Conservation (phyloP, 1,284 basidiomycete species). For the Heterobasidion occidentale region DNA sequence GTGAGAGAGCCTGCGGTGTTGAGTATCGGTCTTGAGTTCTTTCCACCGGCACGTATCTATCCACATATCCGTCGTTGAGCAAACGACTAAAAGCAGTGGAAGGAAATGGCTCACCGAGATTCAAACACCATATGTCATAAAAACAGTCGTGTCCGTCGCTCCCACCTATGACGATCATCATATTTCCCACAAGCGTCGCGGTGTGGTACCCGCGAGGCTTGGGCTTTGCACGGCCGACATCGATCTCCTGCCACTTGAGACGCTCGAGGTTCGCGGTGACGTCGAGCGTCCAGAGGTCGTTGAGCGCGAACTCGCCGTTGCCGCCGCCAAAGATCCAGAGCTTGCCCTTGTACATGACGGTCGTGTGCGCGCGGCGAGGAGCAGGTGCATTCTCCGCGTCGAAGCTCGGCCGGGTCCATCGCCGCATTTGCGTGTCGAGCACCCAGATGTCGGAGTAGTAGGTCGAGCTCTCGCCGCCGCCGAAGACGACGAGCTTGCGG, state of each 20-base stretch:
- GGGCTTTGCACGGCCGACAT: conserved; percentile 45
- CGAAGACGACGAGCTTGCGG: conserved; percentile 67
- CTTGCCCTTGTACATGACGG: conserved; percentile 66
- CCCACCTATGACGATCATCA: conserved; percentile 80
- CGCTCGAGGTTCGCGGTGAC: conserved; percentile 36
- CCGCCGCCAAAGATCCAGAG: conserved; percentile 91
- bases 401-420: conserved; percentile 48
- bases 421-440: conserved; percentile 70
- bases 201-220: conserved; percentile 85
- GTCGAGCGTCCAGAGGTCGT: conserved; percentile 87
- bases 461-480: conserved; percentile 74
- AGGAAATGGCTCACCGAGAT: conserved; percentile 54
- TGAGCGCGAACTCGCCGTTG: conserved; percentile 81
- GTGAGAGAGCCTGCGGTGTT: conserved; percentile 76
- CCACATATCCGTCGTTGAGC: neutral
- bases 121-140: conserved; percentile 81
- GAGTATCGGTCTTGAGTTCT: conserved; percentile 43
- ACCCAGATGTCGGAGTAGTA: conserved; percentile 78
- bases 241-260: conserved; percentile 59
- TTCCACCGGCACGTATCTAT: conserved; percentile 71
- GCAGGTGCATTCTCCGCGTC: conserved; percentile 27
- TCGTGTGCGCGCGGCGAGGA: conserved; percentile 82
- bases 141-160: conserved; percentile 77
- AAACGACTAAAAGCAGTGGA: no score
- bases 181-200: conserved; percentile 77